Percentiles rank a stretch among this genome's conserved stretches.
phyloP scores from a whole-genome alignment of 345 rosid genomes.

The Mercurialis annua region DNA sequence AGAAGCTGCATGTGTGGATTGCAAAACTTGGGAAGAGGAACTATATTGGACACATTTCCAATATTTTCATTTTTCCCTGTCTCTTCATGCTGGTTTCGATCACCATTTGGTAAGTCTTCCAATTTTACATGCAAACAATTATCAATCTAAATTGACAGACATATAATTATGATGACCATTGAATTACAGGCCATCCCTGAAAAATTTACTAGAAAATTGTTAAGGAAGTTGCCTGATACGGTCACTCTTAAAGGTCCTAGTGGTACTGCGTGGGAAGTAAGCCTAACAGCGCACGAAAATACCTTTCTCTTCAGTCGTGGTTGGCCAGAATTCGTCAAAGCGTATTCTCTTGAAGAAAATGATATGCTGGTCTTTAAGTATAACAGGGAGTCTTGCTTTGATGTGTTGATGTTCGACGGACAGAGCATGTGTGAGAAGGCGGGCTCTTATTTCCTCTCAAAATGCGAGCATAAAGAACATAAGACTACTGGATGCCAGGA shows the following conservation, averaged over 20 bases:
- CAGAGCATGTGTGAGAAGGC: conserved; percentile 66
- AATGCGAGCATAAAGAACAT: conserved; percentile 35
- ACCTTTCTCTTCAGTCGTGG: conserved; percentile 46
- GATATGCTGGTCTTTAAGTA: conserved; percentile 70
- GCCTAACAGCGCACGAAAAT: conserved; percentile 35
- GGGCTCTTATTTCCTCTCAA: conserved; percentile 53
- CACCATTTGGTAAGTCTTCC: conserved; percentile 41
- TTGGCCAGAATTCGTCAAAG: conserved; percentile 60
- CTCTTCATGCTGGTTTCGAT: conserved; percentile 50
- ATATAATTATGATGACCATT: conserved; percentile 1
- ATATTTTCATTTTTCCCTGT: conserved; percentile 51
- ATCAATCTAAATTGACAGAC: too few species aligned
- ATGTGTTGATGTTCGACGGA: conserved; percentile 59
- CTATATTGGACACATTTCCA: conserved; percentile 72
- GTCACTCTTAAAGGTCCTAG: conserved; percentile 70
- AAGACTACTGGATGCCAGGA: conserved; percentile 23
- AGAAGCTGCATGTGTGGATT: conserved; percentile 39
- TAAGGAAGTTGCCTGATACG: conserved; percentile 45
- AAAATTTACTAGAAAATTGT: conserved; percentile 45
- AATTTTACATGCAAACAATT: neutral
- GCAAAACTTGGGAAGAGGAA: conserved; percentile 66
- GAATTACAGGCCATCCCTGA: conserved; percentile 58
- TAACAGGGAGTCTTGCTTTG: conserved; percentile 60
- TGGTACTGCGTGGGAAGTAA: conserved; percentile 51
- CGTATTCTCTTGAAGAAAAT: conserved; percentile 49